Evolutionary conservation across 2,329 filamentous ascomycete species (phyloP), one percentile per base, ranked within the genome.

Genomic region (Pseudofabraea citricarpa): DNA sequence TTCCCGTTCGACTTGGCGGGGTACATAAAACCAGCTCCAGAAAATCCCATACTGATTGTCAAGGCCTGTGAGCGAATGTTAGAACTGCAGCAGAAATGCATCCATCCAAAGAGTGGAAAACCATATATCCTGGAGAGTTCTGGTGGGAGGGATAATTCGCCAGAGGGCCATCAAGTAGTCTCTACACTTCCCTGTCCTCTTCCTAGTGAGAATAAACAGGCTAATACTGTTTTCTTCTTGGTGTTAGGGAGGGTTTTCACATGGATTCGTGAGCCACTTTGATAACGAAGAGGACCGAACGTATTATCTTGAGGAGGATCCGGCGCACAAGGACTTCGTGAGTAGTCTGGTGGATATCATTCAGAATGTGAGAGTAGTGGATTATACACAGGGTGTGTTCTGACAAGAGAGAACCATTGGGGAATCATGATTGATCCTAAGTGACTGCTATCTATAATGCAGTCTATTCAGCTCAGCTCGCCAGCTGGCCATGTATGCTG

Each of bases 251-350:
- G 83, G 75, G 1, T 76, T 83, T 40, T 81, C 81, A 0, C 85
- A 90, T 57, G 81, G 71, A 0, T 89, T 89, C 49, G 73, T 90
- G 2, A 72, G 75, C 18, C 77, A 86, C 53, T 89, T 90, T 46
- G 71, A 74, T 8, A 81, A 61, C 18, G 67, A 68, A 15, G 73
- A 77, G 49, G 84, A 90, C 56, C 69, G 83, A 36, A 73, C 81
- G 47, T 88, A 87, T 55, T 90, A 89, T 57, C 63, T 85, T 6
- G 62, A 75, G 40, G 64, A 78, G 22, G 85, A 90, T 53, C 80
- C 81, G 1, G 74, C 64, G 7, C 85, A 89, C 57, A 63, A 70
- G 26, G 74, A 62, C 0, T 87, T 87, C 51, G 66, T 77, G n/a
- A 65, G 72, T 44, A 71, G 64, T 49, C 58, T 76, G 23, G 63